Base-by-base conservation (phyloP, 768 basidiomycete genomes). In the Hygrocybe punicea region DNA sequence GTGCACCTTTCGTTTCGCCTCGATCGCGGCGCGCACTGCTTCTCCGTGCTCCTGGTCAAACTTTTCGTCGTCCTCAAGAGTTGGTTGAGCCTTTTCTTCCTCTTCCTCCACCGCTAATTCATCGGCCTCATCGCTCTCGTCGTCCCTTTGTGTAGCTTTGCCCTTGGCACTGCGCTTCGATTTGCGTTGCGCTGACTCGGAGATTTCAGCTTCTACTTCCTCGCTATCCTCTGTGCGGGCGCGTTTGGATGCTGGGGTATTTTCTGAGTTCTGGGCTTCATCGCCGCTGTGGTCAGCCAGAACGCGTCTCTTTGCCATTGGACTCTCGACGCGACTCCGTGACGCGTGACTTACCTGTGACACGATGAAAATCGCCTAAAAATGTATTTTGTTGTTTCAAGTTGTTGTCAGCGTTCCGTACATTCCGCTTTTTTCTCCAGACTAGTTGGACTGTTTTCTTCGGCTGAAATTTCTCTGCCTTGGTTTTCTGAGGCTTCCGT, bases 1-100 rank as follows among this genome's bases (percentile, higher is more conserved):
- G 19, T 73, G 78, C 53, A 69, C 67, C 63, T 76, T 71, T 62
- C 78, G 61, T 67, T 75, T 68, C 62, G 74, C 76, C 62, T 82
- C 79, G 39, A 89, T 72, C 45, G 76, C 77, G 21, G 76, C 79
- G 11, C 82, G 82, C 49, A 88, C 77, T 36, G 72, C 75, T 44
- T 79, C 82, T 8, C 80, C 81, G 53, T 86, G 75, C 48, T 83
- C 77, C 56, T 81, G 78, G 59, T 90, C 89, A 56, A 88, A 85
- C 64, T 77, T 73, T 54, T 89, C 86, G n/a, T 82, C 82, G 33
- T 80, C 80, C 55, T 84, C 81, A 51, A 78, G 71, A 9, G 24
- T 58, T n/a, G 59, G 47, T 36, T 67, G 61, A 21, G 61, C 65
- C 1, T 75, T 76, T 8, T 71, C 73, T 6, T 73, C 68, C 4